Conservation (phyloP, 2,329 filamentous ascomycete genomes). For the Madurella mycetomatis region DNA sequence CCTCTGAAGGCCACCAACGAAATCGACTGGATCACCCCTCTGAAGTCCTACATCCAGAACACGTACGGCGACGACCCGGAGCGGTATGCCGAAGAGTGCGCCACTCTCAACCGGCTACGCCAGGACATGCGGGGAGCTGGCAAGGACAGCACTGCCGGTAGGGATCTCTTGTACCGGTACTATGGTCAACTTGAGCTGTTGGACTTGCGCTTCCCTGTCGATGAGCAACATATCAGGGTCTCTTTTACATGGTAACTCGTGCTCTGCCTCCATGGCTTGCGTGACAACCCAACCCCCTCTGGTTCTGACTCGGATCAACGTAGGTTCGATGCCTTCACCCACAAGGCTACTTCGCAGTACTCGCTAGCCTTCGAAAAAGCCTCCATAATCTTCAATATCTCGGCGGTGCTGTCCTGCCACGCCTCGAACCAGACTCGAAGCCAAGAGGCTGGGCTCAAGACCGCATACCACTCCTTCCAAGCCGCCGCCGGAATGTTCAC, state of each 20-base stretch:
- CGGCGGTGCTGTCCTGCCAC: constrained; percentile 92
- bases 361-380: constrained; percentile 97
- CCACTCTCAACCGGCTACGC: constrained; percentile 84
- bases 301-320: constrained; percentile 18
- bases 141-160: constrained; percentile 89
- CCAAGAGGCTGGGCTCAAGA: constrained; percentile 90
- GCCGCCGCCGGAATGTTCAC: constrained; percentile 99
- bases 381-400: constrained; percentile 99
- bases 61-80: constrained; percentile 97
- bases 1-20: constrained; percentile 93
- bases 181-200: constrained; percentile 95
- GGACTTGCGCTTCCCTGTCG: constrained; percentile 91
- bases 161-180: constrained; percentile 93
- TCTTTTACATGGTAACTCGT: constrained; percentile 88
- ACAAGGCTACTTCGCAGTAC: constrained; percentile 95
- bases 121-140: constrained; percentile 98
- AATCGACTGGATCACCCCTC: constrained; percentile 91
- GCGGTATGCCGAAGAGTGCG: constrained; percentile 91
- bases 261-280: not conserved
- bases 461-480: constrained; percentile 96
- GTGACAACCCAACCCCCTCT: not conserved
- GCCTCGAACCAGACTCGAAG: constrained; percentile 87
- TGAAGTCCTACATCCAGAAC: constrained; percentile 89
- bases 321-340: constrained; percentile 99
- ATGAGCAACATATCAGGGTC: constrained; percentile 99